Evolutionary conservation across 2,329 filamentous ascomycete species (phyloP).

Genomic region (Sporothrix pseudoabietina): DNA sequence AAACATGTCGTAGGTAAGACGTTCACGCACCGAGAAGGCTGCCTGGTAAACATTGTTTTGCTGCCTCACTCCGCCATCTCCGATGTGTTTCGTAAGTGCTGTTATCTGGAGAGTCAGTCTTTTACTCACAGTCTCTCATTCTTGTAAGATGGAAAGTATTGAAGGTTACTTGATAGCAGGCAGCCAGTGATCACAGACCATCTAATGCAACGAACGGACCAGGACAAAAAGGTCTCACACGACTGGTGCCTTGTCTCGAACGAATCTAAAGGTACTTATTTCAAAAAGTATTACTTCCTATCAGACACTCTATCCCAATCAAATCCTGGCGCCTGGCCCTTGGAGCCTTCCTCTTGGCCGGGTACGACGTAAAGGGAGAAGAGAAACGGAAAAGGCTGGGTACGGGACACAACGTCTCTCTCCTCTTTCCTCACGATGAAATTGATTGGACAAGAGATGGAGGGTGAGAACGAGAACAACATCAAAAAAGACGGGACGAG

Average conservation of each 20-base stretch:
- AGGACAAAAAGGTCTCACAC: neutral
- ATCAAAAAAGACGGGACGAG: neutral
- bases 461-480: neutral
- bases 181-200: neutral
- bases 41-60: neutral
- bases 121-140: neutral
- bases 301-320: neutral
- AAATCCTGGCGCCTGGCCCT: neutral
- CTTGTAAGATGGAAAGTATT: neutral
- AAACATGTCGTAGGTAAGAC: neutral
- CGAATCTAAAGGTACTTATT: neutral
- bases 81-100: neutral
- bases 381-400: neutral
- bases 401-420: neutral
- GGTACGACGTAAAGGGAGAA: slow-evolving; percentile 19
- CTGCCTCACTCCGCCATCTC: neutral
- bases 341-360: slow-evolving; percentile 15
- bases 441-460: slow-evolving; percentile 14
- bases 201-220: neutral
- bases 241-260: slow-evolving; percentile 8
- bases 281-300: neutral
- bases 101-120: neutral
- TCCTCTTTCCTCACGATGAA: neutral
- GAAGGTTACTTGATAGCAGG: neutral
- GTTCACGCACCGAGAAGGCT: neutral